Percentiles rank a stretch among this genome's conserved stretches.
phyloP scores from a whole-genome alignment of 257 asterid genomes.

The Jacaranda mimosifolia region DNA sequence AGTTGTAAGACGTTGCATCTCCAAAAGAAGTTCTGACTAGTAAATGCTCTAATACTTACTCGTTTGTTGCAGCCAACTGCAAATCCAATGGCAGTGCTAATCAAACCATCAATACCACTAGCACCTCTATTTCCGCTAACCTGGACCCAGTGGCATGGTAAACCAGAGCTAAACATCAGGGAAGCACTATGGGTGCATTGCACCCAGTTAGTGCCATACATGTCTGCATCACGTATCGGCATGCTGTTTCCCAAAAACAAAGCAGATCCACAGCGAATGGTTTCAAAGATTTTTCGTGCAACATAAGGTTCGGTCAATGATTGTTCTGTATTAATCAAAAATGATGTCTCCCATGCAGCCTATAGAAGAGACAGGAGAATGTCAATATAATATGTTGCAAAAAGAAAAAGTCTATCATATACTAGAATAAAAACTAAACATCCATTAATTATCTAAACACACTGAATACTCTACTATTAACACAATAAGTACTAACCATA shows the following conservation, averaged over 20 bases:
- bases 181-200: constrained; percentile 53
- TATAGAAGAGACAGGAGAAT: constrained; percentile 42
- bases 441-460: too few species aligned
- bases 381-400: constrained; percentile 23
- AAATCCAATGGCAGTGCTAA: constrained; percentile 93
- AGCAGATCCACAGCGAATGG: constrained; percentile 77
- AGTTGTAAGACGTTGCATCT: not conserved
- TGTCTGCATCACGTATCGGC: constrained; percentile 97
- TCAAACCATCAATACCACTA: constrained; percentile 97
- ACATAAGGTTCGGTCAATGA: constrained; percentile 93
- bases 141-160: constrained; percentile 80
- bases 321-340: constrained; percentile 68
- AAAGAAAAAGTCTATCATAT: not conserved
- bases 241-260: constrained; percentile 96
- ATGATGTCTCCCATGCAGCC: constrained; percentile 88
- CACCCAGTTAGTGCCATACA: constrained; percentile 77
- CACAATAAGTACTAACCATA: too few species aligned
- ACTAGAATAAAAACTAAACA: not conserved
- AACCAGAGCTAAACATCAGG: constrained; percentile 59
- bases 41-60: constrained; percentile 57
- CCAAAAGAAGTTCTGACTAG: constrained; percentile 3
- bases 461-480: too few species aligned
- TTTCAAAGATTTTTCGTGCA: constrained; percentile 73
- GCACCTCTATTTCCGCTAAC: constrained; percentile 95
- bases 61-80: constrained; percentile 92